Percentiles rank a stretch among this genome's conserved stretches.
These are phyloP conservation scores for Saccharum officinarum DNA, from an alignment of 176 grass and related monocot species.

Conservation along the genomic window DNA sequence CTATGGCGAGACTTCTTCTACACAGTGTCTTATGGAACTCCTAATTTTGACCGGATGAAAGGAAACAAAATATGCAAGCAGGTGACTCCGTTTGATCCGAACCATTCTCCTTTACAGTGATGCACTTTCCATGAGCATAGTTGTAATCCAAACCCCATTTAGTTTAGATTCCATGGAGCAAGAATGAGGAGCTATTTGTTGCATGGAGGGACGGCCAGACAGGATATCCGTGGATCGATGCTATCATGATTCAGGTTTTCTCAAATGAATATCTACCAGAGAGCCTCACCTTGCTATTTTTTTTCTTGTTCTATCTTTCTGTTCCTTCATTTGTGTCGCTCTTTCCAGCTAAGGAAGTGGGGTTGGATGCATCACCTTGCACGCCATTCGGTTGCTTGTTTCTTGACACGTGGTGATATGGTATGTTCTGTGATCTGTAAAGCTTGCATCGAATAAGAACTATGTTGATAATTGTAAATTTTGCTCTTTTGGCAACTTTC, in stretches of 20 bases:
- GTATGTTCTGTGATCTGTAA: conserved; percentile 39
- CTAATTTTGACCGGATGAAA: conserved; percentile 84
- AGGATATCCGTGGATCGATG: conserved; percentile 97
- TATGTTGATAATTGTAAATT: neutral
- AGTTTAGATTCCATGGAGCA: conserved; percentile 76
- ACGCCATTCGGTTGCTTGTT: conserved; percentile 96
- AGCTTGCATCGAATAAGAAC: neutral
- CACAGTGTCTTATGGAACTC: conserved; percentile 70
- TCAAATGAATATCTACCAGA: neutral
- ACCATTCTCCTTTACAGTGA: neutral
- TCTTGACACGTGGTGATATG: conserved; percentile 85
- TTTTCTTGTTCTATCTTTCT: neutral
- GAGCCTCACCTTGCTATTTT: neutral
- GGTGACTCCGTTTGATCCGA: conserved; percentile 21
- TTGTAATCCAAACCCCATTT: conserved; percentile 2
- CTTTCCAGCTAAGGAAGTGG: conserved; percentile 67
- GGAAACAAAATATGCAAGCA: conserved; percentile 93
- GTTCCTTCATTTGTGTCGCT: neutral
- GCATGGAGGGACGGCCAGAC: conserved; percentile 84
- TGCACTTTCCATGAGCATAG: neutral
- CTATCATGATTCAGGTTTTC: conserved; percentile 93
- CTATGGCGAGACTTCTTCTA: conserved; percentile 94
- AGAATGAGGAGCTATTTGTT: conserved; percentile 65
- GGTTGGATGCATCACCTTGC: conserved; percentile 99
- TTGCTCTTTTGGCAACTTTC: neutral